Percentiles rank a stretch among this genome's conserved stretches.
phyloP scores from a whole-genome alignment of 2,329 filamentous ascomycete species.

The Aureobasidium sp. region DNA sequence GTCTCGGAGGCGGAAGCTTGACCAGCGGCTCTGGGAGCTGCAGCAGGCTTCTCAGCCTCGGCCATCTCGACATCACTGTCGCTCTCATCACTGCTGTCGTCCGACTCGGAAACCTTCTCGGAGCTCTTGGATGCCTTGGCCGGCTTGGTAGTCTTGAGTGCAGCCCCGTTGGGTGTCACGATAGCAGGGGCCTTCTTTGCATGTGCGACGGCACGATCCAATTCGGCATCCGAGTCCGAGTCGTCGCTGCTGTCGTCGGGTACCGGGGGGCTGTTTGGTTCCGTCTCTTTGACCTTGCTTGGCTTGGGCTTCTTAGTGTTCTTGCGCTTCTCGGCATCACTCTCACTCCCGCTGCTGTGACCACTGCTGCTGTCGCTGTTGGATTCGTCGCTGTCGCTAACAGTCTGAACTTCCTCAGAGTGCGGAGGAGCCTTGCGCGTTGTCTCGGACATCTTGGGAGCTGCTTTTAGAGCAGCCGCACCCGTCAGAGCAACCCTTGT shows the following conservation, averaged over 20 bases:
- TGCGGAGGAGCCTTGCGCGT: slow-evolving; percentile 18
- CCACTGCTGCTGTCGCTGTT: slow-evolving; percentile 18
- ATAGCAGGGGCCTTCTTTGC: slow-evolving; percentile 12
- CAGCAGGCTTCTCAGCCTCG: slow-evolving; percentile 16
- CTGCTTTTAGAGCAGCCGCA: slow-evolving; percentile 20
- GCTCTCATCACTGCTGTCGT: slow-evolving; percentile 15
- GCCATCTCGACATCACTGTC: slow-evolving; percentile 19
- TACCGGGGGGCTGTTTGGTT: slow-evolving; percentile 19
- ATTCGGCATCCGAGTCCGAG: slow-evolving; percentile 11
- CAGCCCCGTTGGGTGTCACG: slow-evolving; percentile 16
- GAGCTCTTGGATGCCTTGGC: slow-evolving; percentile 4
- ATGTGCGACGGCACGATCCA: not conserved
- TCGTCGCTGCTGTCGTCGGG: slow-evolving; percentile 15
- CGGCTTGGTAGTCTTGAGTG: slow-evolving; percentile 22
- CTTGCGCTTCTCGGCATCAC: slow-evolving; percentile 20
- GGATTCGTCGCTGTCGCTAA: slow-evolving; percentile 23
- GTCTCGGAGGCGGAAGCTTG: not conserved
- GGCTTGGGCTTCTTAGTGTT: slow-evolving; percentile 16
- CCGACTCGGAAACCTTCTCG: slow-evolving; percentile 12
- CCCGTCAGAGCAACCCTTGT: slow-evolving; percentile 28
- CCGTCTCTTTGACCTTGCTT: slow-evolving; percentile 18
- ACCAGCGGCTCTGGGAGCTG: not conserved
- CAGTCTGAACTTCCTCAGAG: slow-evolving; percentile 25
- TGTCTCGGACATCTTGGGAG: slow-evolving; percentile 17
- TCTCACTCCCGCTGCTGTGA: slow-evolving; percentile 27